Percentiles rank a stretch among this genome's conserved stretches.
phyloP scores from a whole-genome alignment of 2,329 filamentous ascomycete genomes.

The Drechslera avenae region DNA sequence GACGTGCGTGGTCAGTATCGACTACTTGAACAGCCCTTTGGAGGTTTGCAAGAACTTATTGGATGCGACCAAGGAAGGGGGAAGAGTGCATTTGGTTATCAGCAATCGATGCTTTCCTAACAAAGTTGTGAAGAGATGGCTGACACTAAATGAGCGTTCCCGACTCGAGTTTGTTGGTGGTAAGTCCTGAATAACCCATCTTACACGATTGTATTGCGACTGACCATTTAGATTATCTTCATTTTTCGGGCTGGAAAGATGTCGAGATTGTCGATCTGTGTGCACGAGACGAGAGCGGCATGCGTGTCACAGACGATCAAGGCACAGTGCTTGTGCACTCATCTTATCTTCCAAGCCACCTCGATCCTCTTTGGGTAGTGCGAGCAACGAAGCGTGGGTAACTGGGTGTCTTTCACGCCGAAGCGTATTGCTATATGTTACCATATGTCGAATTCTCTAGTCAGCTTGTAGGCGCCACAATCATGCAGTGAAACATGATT shows the following conservation, averaged over 20 bases:
- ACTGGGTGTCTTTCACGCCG: too few relatives aligned
- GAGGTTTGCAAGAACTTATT: constrained; percentile 52
- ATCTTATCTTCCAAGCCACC: constrained; percentile 20
- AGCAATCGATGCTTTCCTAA: constrained; percentile 61
- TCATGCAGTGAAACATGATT: too few relatives aligned
- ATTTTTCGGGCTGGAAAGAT: constrained; percentile 58
- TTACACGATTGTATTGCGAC: neutral
- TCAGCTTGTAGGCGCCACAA: neutral
- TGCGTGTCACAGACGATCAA: constrained; percentile 30
- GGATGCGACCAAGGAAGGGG: constrained; percentile 49
- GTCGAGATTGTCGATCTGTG: constrained; percentile 61
- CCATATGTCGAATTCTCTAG: neutral
- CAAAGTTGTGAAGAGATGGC: constrained; percentile 58
- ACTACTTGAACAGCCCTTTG: constrained; percentile 57
- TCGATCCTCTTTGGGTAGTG: constrained; percentile 39
- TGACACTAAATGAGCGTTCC: constrained; percentile 52
- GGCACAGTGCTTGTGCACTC: constrained; percentile 21
- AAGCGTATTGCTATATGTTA: too few relatives aligned
- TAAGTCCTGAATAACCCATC: constrained; percentile 1
- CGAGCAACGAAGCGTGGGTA: constrained; percentile 23
- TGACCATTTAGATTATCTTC: constrained; percentile 50
- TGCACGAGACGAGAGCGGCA: constrained; percentile 41
- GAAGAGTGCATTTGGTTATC: constrained; percentile 57
- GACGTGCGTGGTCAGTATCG: constrained; percentile 59
- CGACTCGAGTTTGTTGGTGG: constrained; percentile 57